Conservation (phyloP, 2,329 filamentous ascomycete genomes). For the Aspergillus neoniger region DNA sequence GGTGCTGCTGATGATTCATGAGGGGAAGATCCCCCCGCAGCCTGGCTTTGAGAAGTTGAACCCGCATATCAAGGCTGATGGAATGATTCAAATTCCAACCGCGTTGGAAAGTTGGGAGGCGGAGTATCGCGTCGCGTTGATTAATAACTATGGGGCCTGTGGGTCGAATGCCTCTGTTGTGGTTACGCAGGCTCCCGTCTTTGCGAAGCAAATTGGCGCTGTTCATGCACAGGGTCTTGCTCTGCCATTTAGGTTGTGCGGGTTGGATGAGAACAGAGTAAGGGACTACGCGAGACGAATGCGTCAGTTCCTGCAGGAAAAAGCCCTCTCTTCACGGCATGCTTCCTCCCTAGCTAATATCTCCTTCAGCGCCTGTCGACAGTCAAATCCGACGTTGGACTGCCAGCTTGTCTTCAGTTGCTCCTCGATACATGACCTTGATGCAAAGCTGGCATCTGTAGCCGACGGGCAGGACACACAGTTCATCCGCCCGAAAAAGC, state of each 20-base stretch:
- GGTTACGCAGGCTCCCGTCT: slow-evolving; percentile 17
- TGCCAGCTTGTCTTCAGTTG: slow-evolving; percentile 16
- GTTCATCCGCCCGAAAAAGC: slow-evolving; percentile 6
- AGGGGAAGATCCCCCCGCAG: slow-evolving; percentile 23
- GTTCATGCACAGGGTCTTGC: slow-evolving; percentile 3
- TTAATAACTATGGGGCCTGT: slow-evolving; percentile 32
- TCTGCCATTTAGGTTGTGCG: slow-evolving; percentile 22
- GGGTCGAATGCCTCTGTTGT: slow-evolving; percentile 32
- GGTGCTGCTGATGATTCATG: slow-evolving; percentile 33
- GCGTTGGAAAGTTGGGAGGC: slow-evolving; percentile 16
- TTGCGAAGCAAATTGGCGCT: background rate
- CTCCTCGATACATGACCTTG: slow-evolving; percentile 15
- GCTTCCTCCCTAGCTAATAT: slow-evolving; percentile 16
- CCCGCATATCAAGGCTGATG: slow-evolving; percentile 18
- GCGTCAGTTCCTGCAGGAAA: background rate
- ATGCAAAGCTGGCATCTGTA: background rate
- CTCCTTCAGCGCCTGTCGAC: slow-evolving; percentile 19
- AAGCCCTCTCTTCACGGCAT: background rate
- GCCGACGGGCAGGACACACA: slow-evolving; percentile 4
- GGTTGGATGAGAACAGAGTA: slow-evolving; percentile 13
- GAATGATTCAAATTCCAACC: slow-evolving; percentile 15
- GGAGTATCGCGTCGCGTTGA: slow-evolving; percentile 17
- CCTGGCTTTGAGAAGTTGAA: slow-evolving; percentile 27
- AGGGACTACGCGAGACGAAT: slow-evolving; percentile 12
- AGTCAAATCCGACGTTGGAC: slow-evolving; percentile 21